A percentile compares a stretch with the other conserved stretches of the same genome.
Conservation (phyloP, 2,329 filamentous ascomycete species). For the Diaporthe eres region DNA sequence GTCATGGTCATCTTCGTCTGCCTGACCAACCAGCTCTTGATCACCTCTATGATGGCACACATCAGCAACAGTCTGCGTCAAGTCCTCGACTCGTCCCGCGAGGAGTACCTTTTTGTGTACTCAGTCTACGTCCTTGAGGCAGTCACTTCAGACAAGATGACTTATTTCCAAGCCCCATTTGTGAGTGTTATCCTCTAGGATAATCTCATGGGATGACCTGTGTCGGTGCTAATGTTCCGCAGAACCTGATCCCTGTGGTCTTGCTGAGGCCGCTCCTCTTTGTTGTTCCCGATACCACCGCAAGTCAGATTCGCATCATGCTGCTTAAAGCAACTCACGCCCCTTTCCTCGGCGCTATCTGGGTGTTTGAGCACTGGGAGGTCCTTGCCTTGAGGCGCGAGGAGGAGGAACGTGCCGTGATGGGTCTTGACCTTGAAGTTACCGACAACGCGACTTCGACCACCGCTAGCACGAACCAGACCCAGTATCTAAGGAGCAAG, state of each 20-base stretch:
- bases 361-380: conserved; percentile 34
- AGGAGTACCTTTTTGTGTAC: conserved; percentile 39
- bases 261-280: conserved; percentile 30
- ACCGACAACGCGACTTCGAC: neutral
- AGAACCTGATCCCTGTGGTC: conserved; percentile 37
- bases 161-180: conserved; percentile 37
- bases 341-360: conserved; percentile 30
- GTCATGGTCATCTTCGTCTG: conserved; percentile 36
- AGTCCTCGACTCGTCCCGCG: conserved; percentile 33
- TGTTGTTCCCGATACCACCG: conserved; percentile 6
- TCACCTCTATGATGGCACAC: conserved; percentile 39
- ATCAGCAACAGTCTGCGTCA: conserved; percentile 38
- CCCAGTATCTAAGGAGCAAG: neutral
- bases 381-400: conserved; percentile 23
- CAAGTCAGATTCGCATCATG: conserved; percentile 27
- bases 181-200: neutral
- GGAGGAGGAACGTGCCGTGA: neutral
- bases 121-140: conserved; percentile 38
- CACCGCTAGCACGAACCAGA: neutral
- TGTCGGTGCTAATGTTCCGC: neutral
- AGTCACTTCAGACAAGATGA: conserved; percentile 38
- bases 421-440: conserved; percentile 14
- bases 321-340: conserved; percentile 34
- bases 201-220: neutral
- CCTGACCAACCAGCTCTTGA: conserved; percentile 38